These are phyloP conservation scores for Aspergillus sp. DNA, from an alignment of 2,329 filamentous ascomycete genomes.

Conservation along the genomic window DNA sequence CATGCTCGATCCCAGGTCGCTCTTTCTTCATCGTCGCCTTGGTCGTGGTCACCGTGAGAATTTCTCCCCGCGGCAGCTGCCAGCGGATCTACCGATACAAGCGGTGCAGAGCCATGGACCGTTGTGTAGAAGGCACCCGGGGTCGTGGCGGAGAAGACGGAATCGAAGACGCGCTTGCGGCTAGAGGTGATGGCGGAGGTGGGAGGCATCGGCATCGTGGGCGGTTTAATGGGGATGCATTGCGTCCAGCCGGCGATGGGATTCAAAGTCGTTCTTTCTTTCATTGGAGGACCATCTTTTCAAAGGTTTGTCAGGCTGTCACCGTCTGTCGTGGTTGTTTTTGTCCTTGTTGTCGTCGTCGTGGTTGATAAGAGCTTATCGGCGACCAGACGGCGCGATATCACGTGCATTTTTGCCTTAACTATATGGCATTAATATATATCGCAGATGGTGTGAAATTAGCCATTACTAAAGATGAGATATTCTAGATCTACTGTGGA, in stretches of 20 bases:
- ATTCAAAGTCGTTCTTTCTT: neutral
- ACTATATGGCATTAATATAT: no score
- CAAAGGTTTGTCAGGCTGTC: neutral
- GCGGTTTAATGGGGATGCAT: conserved; percentile 9
- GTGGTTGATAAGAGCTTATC: neutral
- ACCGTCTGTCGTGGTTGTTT: neutral
- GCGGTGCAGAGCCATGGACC: conserved; percentile 14
- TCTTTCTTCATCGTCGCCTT: conserved; percentile 18
- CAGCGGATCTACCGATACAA: conserved; percentile 4
- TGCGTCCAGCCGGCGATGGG: conserved; percentile 1
- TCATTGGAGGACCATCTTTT: conserved; percentile 2
- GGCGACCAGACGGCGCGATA: neutral
- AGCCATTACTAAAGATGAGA: no score
- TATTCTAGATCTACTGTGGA: no score
- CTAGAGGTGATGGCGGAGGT: conserved; percentile 17
- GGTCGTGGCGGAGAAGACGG: conserved; percentile 35
- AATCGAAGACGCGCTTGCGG: conserved; percentile 36
- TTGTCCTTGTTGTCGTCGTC: neutral
- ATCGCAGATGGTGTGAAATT: no score
- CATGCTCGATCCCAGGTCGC: conserved; percentile 34
- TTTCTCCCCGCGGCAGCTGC: neutral
- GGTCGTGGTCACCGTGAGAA: conserved; percentile 4
- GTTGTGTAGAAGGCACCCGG: conserved; percentile 25
- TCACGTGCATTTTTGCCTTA: neutral
- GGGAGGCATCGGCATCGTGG: conserved; percentile 22